Conservation (phyloP, 2,329 filamentous ascomycete species). For the Graphiopsis chlorocephala region DNA sequence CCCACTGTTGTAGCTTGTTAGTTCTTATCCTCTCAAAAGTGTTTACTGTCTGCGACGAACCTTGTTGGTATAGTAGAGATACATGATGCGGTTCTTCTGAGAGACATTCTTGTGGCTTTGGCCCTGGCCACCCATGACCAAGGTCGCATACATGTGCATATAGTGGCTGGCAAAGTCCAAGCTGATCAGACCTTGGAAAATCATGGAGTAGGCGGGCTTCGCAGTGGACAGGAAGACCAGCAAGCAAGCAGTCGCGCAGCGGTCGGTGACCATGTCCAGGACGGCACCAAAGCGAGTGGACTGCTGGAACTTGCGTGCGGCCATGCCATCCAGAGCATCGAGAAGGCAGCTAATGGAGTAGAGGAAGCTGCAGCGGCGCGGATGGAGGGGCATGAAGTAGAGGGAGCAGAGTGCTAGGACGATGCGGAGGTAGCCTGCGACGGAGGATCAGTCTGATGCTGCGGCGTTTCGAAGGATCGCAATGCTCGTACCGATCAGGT, state of each 20-base stretch:
- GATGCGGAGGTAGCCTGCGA: conserved; percentile 49
- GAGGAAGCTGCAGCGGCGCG: conserved; percentile 85
- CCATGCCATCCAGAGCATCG: conserved; percentile 90
- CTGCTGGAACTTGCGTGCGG: conserved; percentile 83
- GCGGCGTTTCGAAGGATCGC: background rate
- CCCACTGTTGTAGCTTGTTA: conserved; percentile 62
- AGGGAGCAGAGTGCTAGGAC: conserved; percentile 77
- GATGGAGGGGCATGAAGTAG: conserved; percentile 98
- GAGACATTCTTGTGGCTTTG: conserved; percentile 93
- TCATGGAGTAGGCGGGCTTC: conserved; percentile 87
- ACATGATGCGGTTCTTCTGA: conserved; percentile 82
- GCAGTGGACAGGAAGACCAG: conserved; percentile 92
- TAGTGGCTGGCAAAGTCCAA: conserved; percentile 95
- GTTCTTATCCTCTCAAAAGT: conserved; percentile 37
- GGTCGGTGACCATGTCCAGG: conserved; percentile 97
- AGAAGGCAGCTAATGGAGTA: conserved; percentile 94
- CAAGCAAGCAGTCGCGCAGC: conserved; percentile 92
- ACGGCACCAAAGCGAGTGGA: conserved; percentile 95
- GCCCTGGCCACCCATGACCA: conserved; percentile 78
- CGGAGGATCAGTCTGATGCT: conserved; percentile 5
- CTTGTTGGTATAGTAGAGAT: conserved; percentile 96
- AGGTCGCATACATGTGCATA: conserved; percentile 97
- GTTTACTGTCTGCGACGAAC: conserved; percentile 68
- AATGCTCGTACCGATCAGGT: conserved; percentile 47
- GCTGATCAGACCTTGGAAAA: conserved; percentile 91